A percentile compares a stretch with the other conserved stretches of the same genome.
Evolutionary conservation across 2,329 filamentous ascomycete genomes (phyloP).

Genomic region (Aspergillus ustus): DNA sequence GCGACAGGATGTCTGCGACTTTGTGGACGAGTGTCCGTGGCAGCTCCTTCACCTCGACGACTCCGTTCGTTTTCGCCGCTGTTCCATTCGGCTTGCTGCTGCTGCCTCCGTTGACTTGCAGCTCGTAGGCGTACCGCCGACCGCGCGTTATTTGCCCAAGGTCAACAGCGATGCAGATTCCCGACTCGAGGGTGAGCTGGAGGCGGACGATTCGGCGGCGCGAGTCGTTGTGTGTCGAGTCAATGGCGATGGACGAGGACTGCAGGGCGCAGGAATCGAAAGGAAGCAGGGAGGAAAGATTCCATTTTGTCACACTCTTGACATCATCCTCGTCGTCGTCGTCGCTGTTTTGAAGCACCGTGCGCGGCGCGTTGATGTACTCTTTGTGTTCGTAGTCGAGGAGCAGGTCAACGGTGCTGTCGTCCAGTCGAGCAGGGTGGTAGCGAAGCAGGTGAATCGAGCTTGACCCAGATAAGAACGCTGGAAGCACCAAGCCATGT

Average conservation of each 20-base stretch:
- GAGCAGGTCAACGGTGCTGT: conserved; percentile 12
- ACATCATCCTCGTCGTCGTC: not conserved
- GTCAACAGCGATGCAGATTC: conserved; percentile 23
- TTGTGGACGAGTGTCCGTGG: conserved; percentile 7
- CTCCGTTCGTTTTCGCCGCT: not conserved
- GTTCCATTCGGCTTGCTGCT: not conserved
- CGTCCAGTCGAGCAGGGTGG: conserved; percentile 23
- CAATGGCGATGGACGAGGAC: conserved; percentile 5
- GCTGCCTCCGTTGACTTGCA: not conserved
- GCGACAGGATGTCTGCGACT: conserved; percentile 13
- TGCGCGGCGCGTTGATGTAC: conserved; percentile 3
- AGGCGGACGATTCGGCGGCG: conserved; percentile 12
- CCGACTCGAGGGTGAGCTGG: conserved; percentile 18
- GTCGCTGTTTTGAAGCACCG: not conserved
- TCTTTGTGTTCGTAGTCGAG: conserved; percentile 24
- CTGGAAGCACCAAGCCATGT: conserved; percentile 27
- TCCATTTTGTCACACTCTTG: conserved; percentile 8
- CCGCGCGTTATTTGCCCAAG: conserved; percentile 29
- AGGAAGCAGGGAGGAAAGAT: not conserved
- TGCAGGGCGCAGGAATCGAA: conserved; percentile 5
- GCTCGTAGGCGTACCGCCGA: conserved; percentile 28
- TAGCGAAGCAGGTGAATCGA: conserved; percentile 28
- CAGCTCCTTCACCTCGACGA: not conserved
- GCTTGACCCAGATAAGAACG: conserved; percentile 23
- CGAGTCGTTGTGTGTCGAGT: conserved; percentile 3